Conservation (phyloP, 2,329 filamentous ascomycete genomes). For the Aspergillus clavatus region DNA sequence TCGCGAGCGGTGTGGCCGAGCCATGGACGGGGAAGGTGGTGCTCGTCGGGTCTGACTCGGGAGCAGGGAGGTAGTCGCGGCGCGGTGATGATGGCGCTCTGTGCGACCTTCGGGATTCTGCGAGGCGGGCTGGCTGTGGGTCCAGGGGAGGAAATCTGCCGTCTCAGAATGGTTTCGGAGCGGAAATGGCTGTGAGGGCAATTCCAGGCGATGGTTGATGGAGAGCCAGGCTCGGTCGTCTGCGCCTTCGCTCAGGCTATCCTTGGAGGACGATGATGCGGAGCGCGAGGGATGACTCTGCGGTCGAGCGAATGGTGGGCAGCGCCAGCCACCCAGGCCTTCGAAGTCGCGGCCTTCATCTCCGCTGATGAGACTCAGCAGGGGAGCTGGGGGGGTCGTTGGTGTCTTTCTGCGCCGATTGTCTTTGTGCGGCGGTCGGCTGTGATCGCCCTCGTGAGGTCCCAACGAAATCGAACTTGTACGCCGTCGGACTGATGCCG, state of each 20-base stretch:
- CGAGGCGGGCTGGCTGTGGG: conserved; percentile 1
- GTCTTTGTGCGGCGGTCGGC: conserved; percentile 11
- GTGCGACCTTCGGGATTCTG: conserved; percentile 1
- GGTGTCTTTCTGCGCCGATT: conserved; percentile 13
- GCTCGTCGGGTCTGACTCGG: conserved; percentile 11
- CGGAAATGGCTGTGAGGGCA: conserved; percentile 30
- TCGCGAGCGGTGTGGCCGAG: conserved; percentile 18
- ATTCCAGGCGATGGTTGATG: conserved; percentile 35
- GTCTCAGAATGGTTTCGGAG: conserved; percentile 11
- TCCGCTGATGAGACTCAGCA: conserved; percentile 27
- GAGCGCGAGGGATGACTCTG: conserved; percentile 20
- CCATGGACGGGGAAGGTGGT: conserved; percentile 11
- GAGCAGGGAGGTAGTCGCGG: conserved; percentile 31
- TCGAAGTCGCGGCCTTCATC: conserved; percentile 41
- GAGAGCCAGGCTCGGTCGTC: conserved; percentile 38
- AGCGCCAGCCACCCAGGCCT: conserved; percentile 41
- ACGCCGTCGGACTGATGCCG: conserved; percentile 5
- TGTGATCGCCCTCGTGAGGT: conserved; percentile 1
- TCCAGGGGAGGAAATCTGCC: conserved; percentile 8
- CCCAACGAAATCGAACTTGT: conserved; percentile 6
- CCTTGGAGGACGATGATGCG: conserved; percentile 21
- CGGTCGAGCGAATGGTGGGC: conserved; percentile 15
- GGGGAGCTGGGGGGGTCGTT: conserved; percentile 12
- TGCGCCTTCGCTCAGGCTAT: conserved; percentile 19
- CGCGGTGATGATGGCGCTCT: conserved; percentile 29